Evolutionary conservation across 2,329 filamentous ascomycete genomes (phyloP), one percentile per base, ranked within the genome.

Genomic region (Penicillium sp.): DNA sequence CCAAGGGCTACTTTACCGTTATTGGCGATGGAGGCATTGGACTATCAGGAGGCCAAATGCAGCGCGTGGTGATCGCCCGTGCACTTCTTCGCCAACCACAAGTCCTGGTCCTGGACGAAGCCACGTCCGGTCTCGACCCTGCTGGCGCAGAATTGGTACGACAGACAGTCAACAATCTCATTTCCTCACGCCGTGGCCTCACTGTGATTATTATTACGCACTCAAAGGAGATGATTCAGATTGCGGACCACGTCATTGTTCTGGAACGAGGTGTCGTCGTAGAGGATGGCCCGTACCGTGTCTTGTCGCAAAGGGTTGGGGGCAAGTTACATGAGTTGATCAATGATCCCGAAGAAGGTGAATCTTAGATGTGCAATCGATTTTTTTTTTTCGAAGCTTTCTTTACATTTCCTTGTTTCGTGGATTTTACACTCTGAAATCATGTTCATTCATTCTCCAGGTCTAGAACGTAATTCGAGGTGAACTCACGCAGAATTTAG

Each of bases 181-280:
- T 86, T 12, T 55, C 61, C 1, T 52, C 53, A 8, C 62, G 63
- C 12, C 56, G 64, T 4, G 76, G 74, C 0, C 81, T 90, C 69
- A 88, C 88, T 0, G 83, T 95, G 0, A 78, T 96, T 15, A 80
- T 95, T 23, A 86, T 95, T 36, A 96, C 91, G 45, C 93, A 96
- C 72, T 83, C 81, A 51, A 79, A 77, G 56, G 87, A 93, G 65
- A 95, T 96, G 90, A 96, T 97, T 89, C 79, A 81, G 52, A 82
- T 89, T 53, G 88, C 87, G 0, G 85, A 90, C 66, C 79, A 82
- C 42, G 76, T 96, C 7, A 77, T 93, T 0, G 83, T 96, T 56
- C 61, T 86, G 53, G 78, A 95, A 26, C 81, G 88, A n/a, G 81
- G 85, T 0, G 79, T 82, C 2, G 76, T 82, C 2, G 82, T 89